Conservation (phyloP, 768 basidiomycete species). For the Kwoniella dejecticola region DNA sequence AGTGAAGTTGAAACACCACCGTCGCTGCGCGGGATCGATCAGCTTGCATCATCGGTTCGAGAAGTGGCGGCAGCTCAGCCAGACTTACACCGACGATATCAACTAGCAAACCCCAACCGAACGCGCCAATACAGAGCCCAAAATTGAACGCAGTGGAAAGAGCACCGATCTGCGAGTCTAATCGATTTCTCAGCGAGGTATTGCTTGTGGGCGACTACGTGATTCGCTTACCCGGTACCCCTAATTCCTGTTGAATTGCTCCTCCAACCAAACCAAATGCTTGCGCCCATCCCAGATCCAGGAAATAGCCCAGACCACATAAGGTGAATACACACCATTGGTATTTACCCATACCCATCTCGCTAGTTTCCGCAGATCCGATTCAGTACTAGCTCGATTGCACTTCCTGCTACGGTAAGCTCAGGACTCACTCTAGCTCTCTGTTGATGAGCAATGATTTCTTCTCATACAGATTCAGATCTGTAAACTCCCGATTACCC, state of each 20-base stretch:
- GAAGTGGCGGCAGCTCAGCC: too few species aligned
- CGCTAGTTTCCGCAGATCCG: too few species aligned
- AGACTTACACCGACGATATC: constrained; percentile 53
- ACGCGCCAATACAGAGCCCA: constrained; percentile 52
- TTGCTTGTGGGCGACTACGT: neutral
- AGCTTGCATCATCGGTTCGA: too few species aligned
- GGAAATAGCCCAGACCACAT: constrained; percentile 56
- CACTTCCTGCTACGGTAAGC: too few species aligned
- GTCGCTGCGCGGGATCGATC: constrained; percentile 15
- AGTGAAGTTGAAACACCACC: constrained; percentile 57
- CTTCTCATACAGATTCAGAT: constrained; percentile 49
- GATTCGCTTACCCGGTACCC: constrained; percentile 29
- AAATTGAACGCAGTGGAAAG: constrained; percentile 51
- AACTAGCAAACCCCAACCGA: constrained; percentile 52
- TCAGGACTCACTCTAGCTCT: constrained; percentile 49
- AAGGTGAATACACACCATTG: constrained; percentile 55
- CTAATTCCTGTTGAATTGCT: constrained; percentile 47
- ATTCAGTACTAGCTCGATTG: too few species aligned
- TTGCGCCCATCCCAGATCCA: constrained; percentile 56
- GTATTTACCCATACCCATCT: constrained; percentile 53
- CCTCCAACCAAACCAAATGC: constrained; percentile 50
- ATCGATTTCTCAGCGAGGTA: too few species aligned
- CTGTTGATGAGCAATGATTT: constrained; percentile 49
- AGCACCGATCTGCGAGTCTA: constrained; percentile 34
- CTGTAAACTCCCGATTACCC: constrained; percentile 23